Base-by-base conservation (phyloP, 148 eudicot species). In the Vaccinium corymbosum region DNA sequence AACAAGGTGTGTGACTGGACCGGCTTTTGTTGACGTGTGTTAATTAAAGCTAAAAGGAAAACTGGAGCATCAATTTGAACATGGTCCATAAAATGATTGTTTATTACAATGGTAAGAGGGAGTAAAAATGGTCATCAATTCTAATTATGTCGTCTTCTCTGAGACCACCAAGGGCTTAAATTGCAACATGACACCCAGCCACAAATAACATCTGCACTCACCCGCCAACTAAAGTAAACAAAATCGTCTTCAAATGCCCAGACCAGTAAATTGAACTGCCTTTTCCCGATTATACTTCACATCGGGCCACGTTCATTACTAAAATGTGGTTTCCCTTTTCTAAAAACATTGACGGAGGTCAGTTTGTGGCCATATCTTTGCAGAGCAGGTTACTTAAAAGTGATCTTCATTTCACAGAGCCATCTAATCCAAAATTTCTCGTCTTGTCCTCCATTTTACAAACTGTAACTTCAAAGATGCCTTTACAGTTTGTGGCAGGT, bases 401-500 rank as follows among this genome's bases (percentile, higher is more conserved):
- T 20, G 22, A 74, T 74, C 78, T 74, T 74, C 51, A 74, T 74
- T 46, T 35, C 78, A 38, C 78, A 74, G 16, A 42, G 22, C 25
- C 51, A 74, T 16, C 78, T 17, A 42, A 19, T 46, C 52, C 15
- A 38, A 38, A 38, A 74, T 35, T 46, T 16, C 52, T 42, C 68
- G 27, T 17, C 52, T 72, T 71, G n/a, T 19, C 78, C 78, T 19
- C 50, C 25, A 73, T 73, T 73, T 6, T 32, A 32, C 48, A 71
- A 71, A 71, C 76, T 32, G 46, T 2, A 72, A 72, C 76, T 72
- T 72, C 17, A 16, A 72, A 72, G 76, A 72, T 72, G 76, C 51
- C 27, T 42, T 74, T 74, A 70, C 73, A 35, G 46, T 42, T 42
- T 35, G 38, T 35, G 38, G 38, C 38, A 35, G 38, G 38, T 35